Evolutionary conservation across 2,329 filamentous ascomycete species (phyloP).

Genomic region (Calonectria naviculata): DNA sequence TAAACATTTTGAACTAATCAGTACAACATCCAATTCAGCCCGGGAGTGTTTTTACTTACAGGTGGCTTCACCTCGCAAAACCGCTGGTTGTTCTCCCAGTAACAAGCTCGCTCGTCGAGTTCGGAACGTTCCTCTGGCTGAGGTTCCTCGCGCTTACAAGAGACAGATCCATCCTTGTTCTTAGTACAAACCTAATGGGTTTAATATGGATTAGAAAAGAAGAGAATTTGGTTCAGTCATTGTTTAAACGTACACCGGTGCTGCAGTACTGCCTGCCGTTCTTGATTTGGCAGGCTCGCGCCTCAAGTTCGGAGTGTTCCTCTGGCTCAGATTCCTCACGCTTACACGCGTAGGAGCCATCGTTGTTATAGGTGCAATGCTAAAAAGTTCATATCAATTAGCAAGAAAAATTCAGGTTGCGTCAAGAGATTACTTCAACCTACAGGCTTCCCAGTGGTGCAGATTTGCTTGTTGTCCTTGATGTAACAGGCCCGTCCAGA

Average conservation of each 20-base stretch:
- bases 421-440: neutral
- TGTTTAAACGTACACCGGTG: neutral
- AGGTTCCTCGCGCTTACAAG: neutral
- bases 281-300: neutral
- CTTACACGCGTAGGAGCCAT: neutral
- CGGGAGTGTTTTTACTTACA: neutral
- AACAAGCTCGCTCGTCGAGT: neutral
- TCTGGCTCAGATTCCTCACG: neutral
- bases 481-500: neutral
- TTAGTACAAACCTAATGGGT: neutral
- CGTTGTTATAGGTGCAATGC: neutral
- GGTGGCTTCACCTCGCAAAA: neutral
- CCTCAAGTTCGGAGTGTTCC: neutral
- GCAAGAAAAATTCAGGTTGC: neutral
- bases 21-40: neutral
- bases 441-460: neutral
- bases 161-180: neutral
- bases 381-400: neutral
- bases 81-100: accelerated
- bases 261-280: neutral
- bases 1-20: neutral
- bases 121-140: neutral
- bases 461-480: neutral
- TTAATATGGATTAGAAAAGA: neutral
- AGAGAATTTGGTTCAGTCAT: too few relatives aligned